Evolutionary conservation across 805 yeast genomes (phyloP), one percentile per base, ranked within the genome.

Genomic region (Kodamaea leandrae): DNA sequence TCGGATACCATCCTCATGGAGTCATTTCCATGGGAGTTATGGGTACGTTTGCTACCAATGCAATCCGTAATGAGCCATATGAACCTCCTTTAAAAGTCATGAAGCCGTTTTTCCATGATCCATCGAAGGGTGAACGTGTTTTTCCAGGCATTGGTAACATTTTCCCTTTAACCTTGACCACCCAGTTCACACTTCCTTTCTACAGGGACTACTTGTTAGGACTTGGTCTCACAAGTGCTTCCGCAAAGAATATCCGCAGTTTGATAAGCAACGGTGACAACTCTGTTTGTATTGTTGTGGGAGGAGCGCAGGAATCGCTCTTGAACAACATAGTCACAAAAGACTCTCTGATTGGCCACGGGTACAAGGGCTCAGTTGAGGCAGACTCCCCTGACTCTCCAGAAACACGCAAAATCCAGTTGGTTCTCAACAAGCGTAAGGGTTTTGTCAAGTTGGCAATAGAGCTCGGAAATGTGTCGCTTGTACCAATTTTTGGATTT

Each of bases 1-100:
- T 91, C 63, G 95, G 96, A 0, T 83, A 87, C 55, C 97, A 90
- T 61, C 99, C 99, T 0, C 99, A 93, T 60, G 99, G 99, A 0
- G 90, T 91, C 12, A 89, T 90, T 9, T 86, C 96, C 1, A 74
- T 90, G 76, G 96, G 97, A 2, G 90, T 83, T 1, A 81, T 90
- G 58, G 96, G 96, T 1, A 81, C 83, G 0, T 68, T 90, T 47
- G 88, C 83, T 0, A 86, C 95, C 4, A 70, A 70, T 49, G 62
- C 65, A 9, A 42, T 70, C 16, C 49, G 72, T 20, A 70, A 70
- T 46, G 74, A 68, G 50, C 74, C 74, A 1, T 70, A 54, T 43
- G 55, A 58, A 44, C 68, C 73, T 8, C 67, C 66, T 0, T 42
- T 59, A 15, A 51, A 49, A 28, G 60, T 58, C 36, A 46, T 70